Conservation (phyloP, 179 eudicot species). For the Sideroxylon spinosum region DNA sequence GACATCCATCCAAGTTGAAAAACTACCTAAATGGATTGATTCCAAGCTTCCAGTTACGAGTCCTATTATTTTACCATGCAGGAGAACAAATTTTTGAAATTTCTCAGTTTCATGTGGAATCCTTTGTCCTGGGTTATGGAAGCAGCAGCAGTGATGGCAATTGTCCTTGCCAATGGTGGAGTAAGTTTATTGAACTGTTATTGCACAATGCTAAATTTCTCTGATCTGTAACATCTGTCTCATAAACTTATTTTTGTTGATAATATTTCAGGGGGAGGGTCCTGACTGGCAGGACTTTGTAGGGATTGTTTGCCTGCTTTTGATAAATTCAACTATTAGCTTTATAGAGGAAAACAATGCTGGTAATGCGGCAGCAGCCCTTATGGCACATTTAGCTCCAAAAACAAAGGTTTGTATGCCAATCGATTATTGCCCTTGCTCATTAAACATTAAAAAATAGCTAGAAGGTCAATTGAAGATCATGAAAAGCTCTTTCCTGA, state of each 20-base stretch:
- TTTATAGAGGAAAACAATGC: constrained; percentile 73
- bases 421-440: background rate
- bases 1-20: background rate
- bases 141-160: constrained; percentile 73
- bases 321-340: constrained; percentile 63
- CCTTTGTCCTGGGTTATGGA: constrained; percentile 84
- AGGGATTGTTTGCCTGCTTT: constrained; percentile 51
- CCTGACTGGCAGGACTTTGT: constrained; percentile 73
- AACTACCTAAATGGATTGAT: background rate
- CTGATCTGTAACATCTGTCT: background rate
- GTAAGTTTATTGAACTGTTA: constrained; percentile 30
- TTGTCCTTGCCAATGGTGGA: constrained; percentile 78
- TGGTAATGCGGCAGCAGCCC: constrained; percentile 67
- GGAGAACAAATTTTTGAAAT: constrained; percentile 67
- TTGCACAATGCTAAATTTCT: background rate
- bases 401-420: constrained; percentile 47
- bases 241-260: background rate
- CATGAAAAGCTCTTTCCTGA: too few relatives aligned
- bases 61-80: constrained; percentile 17
- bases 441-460: too few relatives aligned
- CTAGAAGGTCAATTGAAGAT: too few relatives aligned
- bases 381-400: constrained; percentile 64
- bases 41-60: background rate
- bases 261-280: constrained; percentile 47
- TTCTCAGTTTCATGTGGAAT: constrained; percentile 75